A percentile compares a stretch with the other conserved stretches of the same genome.
These are phyloP conservation scores for Alternaria dauci DNA, from an alignment of 2,329 filamentous ascomycete species.

Conservation along the genomic window DNA sequence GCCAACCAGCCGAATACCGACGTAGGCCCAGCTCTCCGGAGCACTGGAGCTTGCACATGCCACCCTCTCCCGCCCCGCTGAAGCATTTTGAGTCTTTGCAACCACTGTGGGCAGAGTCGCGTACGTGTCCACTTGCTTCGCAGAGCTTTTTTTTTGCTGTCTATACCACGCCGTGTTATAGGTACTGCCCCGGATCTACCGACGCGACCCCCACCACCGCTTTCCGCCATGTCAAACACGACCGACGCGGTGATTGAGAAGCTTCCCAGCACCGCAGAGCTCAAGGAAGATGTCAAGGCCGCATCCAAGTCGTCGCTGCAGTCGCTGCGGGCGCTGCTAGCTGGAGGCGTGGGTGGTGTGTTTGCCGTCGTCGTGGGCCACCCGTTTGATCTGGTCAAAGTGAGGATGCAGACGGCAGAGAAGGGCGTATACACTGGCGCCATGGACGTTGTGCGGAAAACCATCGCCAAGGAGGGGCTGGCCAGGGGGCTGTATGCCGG, in stretches of 20 bases:
- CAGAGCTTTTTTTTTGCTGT: constrained; percentile 6
- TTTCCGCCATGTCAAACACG: constrained; percentile 35
- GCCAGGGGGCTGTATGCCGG: constrained; percentile 88
- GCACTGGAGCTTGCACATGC: constrained; percentile 41
- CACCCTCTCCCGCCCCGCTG: constrained; percentile 19
- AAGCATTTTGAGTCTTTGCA: constrained; percentile 13
- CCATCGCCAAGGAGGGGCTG: constrained; percentile 85
- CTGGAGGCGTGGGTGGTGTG: constrained; percentile 90
- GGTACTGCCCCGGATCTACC: background rate
- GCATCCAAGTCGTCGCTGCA: constrained; percentile 65
- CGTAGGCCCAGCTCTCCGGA: constrained; percentile 39
- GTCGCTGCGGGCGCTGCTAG: constrained; percentile 80
- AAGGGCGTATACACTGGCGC: constrained; percentile 89
- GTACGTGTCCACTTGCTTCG: background rate
- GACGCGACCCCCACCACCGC: constrained; percentile 10
- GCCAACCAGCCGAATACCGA: constrained; percentile 25
- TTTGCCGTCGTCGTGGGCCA: constrained; percentile 94
- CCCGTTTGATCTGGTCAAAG: constrained; percentile 97
- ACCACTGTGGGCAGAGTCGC: constrained; percentile 1
- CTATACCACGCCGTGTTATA: no score
- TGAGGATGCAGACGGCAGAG: constrained; percentile 94
- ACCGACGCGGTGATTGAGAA: constrained; percentile 38
- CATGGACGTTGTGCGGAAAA: constrained; percentile 89
- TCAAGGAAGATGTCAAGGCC: constrained; percentile 62
- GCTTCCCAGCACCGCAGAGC: constrained; percentile 52